These are phyloP conservation scores for Halenospora varia DNA, from an alignment of 495 filamentous ascomycete species.

Conservation along the genomic window DNA sequence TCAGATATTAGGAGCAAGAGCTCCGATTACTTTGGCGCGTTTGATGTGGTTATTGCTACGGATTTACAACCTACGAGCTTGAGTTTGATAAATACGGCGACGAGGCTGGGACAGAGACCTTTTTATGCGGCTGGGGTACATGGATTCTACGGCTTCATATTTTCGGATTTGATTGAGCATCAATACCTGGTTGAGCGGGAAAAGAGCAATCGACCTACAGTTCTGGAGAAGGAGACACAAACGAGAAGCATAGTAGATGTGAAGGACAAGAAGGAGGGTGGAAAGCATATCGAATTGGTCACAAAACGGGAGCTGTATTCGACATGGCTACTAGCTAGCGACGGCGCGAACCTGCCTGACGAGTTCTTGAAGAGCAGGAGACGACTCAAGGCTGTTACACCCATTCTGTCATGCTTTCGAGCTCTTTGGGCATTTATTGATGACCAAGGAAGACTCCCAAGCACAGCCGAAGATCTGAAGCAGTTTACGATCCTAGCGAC, in stretches of 20 bases:
- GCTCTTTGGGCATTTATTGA: conserved; percentile 77
- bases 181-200: conserved; percentile 83
- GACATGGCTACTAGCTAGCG: conserved; percentile 70
- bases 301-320: conserved; percentile 89
- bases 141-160: conserved; percentile 92
- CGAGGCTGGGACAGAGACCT: conserved; percentile 65
- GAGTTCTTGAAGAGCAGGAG: conserved; percentile 63
- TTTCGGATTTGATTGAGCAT: conserved; percentile 85
- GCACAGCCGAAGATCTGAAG: conserved; percentile 53
- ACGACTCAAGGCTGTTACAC: conserved; percentile 69
- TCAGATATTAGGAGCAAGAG: conserved; percentile 57
- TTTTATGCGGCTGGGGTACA: conserved; percentile 89
- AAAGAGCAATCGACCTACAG: conserved; percentile 68
- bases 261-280: conserved; percentile 65
- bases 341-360: conserved; percentile 66
- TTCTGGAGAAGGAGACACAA: conserved; percentile 60
- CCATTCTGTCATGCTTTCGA: conserved; percentile 75
- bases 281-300: conserved; percentile 78
- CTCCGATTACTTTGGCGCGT: conserved; percentile 68
- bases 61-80: conserved; percentile 72
- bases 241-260: conserved; percentile 74
- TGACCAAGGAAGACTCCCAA: conserved; percentile 50
- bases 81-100: conserved; percentile 74
- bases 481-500: conserved; percentile 73
- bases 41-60: conserved; percentile 88